These are phyloP conservation scores for Tremellales sp. DNA, from an alignment of 1,284 basidiomycete species.

Conservation along the genomic window DNA sequence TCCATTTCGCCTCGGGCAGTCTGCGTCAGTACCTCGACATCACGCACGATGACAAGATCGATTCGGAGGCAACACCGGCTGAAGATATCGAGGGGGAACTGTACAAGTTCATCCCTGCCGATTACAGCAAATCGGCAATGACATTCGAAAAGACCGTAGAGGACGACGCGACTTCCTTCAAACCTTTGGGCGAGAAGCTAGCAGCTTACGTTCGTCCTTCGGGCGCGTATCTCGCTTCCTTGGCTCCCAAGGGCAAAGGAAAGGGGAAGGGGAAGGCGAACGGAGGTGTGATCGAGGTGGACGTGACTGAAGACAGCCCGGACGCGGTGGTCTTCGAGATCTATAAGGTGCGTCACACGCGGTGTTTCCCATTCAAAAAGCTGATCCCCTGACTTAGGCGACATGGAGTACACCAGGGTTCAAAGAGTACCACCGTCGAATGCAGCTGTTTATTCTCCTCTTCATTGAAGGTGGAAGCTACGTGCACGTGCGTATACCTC, in stretches of 20 bases:
- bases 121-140: slow-evolving; percentile 63
- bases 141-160: slow-evolving; percentile 67
- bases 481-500: slow-evolving; percentile 56
- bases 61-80: slow-evolving; percentile 64
- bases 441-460: slow-evolving; percentile 90
- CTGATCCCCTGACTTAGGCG: slow-evolving; percentile 51
- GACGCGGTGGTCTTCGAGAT: slow-evolving; percentile 71
- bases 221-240: slow-evolving; percentile 31
- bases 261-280: slow-evolving; percentile 23
- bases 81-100: slow-evolving; percentile 83
- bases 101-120: slow-evolving; percentile 73
- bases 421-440: slow-evolving; percentile 83
- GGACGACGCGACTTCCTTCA: slow-evolving; percentile 67
- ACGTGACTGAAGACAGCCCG: slow-evolving; percentile 55
- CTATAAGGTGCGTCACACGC: slow-evolving; percentile 64
- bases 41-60: slow-evolving; percentile 62
- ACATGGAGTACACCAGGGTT: slow-evolving; percentile 88
- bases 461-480: slow-evolving; percentile 96
- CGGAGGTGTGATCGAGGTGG: slow-evolving; percentile 24
- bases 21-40: slow-evolving; percentile 72
- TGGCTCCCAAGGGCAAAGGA: slow-evolving; percentile 53
- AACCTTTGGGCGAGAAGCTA: slow-evolving; percentile 70
- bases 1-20: slow-evolving; percentile 83
- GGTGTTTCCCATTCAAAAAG: background rate
- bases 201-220: slow-evolving; percentile 64